Conservation (phyloP, 1,139 yeast species). For the Tardiomyces depauwii region DNA sequence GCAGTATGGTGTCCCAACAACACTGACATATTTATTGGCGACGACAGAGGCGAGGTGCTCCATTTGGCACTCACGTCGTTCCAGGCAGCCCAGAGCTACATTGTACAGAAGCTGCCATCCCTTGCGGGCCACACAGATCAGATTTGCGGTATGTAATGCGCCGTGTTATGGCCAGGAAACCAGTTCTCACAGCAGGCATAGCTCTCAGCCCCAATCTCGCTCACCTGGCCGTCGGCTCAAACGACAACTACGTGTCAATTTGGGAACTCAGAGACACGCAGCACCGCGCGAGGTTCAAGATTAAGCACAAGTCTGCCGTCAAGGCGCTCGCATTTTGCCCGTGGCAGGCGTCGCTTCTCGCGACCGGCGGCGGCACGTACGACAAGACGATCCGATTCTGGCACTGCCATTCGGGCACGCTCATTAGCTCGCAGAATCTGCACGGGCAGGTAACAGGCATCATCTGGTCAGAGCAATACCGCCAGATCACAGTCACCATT, state of each 20-base stretch:
- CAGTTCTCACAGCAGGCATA: background rate
- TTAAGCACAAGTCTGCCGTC: conserved; percentile 4
- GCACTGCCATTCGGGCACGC: conserved; percentile 71
- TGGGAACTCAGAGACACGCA: conserved; percentile 4
- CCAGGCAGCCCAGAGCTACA: conserved; percentile 18
- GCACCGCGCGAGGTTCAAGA: background rate
- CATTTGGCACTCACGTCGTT: conserved; percentile 22
- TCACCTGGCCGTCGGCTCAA: conserved; percentile 3
- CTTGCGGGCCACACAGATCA: conserved; percentile 17
- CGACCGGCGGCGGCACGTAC: conserved; percentile 89
- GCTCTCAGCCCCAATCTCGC: background rate
- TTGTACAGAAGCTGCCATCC: background rate
- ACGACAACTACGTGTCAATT: conserved; percentile 2
- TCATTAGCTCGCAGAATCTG: conserved; percentile 44
- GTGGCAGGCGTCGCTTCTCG: conserved; percentile 47
- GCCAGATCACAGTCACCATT: background rate
- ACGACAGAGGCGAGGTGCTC: conserved; percentile 51
- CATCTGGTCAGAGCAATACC: conserved; percentile 31
- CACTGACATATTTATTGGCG: conserved; percentile 47
- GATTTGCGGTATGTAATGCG: conserved; percentile 16
- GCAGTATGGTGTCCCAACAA: conserved; percentile 43
- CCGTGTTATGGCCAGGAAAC: too few relatives aligned
- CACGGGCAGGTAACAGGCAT: conserved; percentile 70
- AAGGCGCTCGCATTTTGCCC: conserved; percentile 68
- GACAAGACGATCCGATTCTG: conserved; percentile 74